Evolutionary conservation across 1,139 yeast species (phyloP), one percentile per base, ranked within the genome.

Genomic region (Torulaspora globosa): DNA sequence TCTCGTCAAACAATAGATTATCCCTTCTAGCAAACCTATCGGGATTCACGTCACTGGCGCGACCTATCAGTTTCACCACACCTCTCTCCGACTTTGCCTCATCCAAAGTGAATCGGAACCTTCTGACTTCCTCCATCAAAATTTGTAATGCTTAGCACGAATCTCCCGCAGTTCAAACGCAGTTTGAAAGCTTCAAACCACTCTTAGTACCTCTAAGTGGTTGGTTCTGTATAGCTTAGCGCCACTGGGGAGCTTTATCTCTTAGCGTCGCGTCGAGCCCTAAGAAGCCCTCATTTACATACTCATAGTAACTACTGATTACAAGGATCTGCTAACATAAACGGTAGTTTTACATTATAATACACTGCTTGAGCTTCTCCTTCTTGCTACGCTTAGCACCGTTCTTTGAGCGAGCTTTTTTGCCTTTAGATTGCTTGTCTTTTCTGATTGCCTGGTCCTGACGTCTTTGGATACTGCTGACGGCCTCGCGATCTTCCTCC

Each of bases 401-500:
- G 30, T 28, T 34, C 24, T 42, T 39, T 19, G 26, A 18, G 15
- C 42, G 18, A 18, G 19, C 11, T 7, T 39, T 41, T 16, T 43
- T 37, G 9, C 38, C 35, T 43, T 39, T 38, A 9, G 36, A 30
- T 15, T 39, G 36, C 16, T 28, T 36, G 27, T 19, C 8, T 35
- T 46, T 52, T 34, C 40, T 50, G 43, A 38, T 28, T 34, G 34
- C 48, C n/a, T 24, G 18, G 36, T 32, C 44, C 24, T 36, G 38
- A 34, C 43, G 45, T 39, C 40, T 46, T 36, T 49, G 49, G 29
- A 42, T 47, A 32, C 42, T 36, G 16, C 47, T 37, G 1, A 50
- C 55, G 11, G 57, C 46, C n/a, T 42, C 53, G 16, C 47, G 40
- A 34, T 58, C 65, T 36, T 64, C 66, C 29, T 63, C 59, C 38